Base-by-base conservation (phyloP, 1,284 basidiomycete genomes). In the Fomitopsis schrenkii region DNA sequence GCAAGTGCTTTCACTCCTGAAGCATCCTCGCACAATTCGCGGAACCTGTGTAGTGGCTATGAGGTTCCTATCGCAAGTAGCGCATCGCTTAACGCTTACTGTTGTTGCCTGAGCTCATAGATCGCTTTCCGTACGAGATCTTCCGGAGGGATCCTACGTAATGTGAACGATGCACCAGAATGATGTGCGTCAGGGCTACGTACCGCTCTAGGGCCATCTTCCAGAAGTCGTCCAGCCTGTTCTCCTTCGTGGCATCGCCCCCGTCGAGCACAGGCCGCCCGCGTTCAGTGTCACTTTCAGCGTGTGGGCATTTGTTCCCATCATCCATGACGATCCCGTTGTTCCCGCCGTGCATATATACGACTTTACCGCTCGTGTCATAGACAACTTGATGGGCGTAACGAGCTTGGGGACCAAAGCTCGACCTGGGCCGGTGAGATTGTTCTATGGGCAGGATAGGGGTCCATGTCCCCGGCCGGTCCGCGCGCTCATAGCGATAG, bases 301-400 rank as follows among this genome's bases (percentile, higher is more conserved):
- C n/a, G 54, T 17, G 28, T 26, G 14, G 28, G 15, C 28, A 45
- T 12, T 41, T 46, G 26, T 22, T 50, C 33, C 38, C 55, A n/a
- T 61, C 64, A 22, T 70, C 67, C 14, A 36, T 46, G 8, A 64
- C 63, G 2, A 72, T 61, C 0, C 86, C 85, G 2, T 81, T 81
- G 72, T 90, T 90, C 41, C 90, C 91, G 5, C 89, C 90, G 65
- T 91, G 88, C 74, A 92, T 77, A 67, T 83, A 92, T 5, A 86
- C 75, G 35, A 76, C 80, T 63, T 79, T 82, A 38, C 81, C 81
- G 35, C 70, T 73, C 0, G 80, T 74, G 66, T 91, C 85, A 66
- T 91, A 92, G 38, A 88, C 88, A 9, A 90, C 83, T 69, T 92
- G 88, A 68, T 91, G 88, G 5, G 89, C 90, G 68, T 87, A 91